Percentiles rank a stretch among this genome's conserved stretches.
phyloP scores from a whole-genome alignment of 139 green algal genomes.

The Chlorella sp. region DNA sequence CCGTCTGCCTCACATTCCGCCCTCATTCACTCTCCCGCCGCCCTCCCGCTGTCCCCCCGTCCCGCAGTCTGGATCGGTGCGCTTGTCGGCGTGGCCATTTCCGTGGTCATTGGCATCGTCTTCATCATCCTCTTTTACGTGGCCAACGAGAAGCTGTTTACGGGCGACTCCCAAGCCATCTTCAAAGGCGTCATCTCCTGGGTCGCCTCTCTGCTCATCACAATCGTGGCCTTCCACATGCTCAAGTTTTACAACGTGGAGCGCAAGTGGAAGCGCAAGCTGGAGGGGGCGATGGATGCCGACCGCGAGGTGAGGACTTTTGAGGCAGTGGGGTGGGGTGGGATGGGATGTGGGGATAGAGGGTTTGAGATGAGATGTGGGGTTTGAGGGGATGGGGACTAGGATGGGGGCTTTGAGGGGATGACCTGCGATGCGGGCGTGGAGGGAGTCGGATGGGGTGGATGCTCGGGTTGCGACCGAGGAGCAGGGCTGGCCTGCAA shows the following conservation, averaged over 20 bases:
- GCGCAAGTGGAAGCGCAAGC: conserved; percentile 62
- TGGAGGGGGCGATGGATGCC: conserved; percentile 26
- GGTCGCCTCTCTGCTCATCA: conserved; percentile 56
- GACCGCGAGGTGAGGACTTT: conserved; percentile 16
- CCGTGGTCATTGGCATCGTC: conserved; percentile 53
- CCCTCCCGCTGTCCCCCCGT: neutral
- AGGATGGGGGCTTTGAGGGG: too few relatives aligned
- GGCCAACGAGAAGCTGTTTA: conserved; percentile 48
- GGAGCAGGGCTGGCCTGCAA: neutral
- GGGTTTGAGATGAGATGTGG: too few relatives aligned
- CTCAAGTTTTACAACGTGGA: conserved; percentile 67
- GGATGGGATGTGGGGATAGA: neutral
- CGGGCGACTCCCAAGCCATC: conserved; percentile 36
- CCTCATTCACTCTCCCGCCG: neutral
- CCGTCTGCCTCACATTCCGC: too few relatives aligned
- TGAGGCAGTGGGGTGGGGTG: neutral
- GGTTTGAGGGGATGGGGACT: too few relatives aligned
- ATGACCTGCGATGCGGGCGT: neutral
- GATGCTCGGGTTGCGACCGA: neutral
- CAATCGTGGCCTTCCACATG: conserved; percentile 61
- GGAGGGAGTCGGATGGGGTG: too few relatives aligned
- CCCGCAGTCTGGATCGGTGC: conserved; percentile 58
- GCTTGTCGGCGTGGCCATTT: conserved; percentile 42
- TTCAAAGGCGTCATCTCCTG: conserved; percentile 50
- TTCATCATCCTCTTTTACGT: conserved; percentile 67